Base-by-base conservation (phyloP, 2,329 filamentous ascomycete species). In the Phoma sp. region DNA sequence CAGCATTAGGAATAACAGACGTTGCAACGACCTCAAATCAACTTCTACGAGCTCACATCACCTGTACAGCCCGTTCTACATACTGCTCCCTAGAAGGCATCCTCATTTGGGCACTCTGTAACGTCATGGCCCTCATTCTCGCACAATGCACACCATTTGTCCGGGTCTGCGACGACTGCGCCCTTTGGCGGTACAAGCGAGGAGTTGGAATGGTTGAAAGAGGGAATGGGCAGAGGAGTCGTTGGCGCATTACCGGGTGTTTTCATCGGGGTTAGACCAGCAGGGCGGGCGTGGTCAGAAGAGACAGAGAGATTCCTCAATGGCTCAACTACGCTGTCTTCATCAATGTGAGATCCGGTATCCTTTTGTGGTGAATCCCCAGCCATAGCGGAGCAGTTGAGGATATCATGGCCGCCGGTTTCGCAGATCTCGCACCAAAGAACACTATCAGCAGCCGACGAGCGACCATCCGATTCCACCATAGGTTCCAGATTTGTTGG, bases 391-490 rank as follows among this genome's bases (percentile, higher is more conserved):
- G 90, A 92, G 81, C 93, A 98, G 22, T 90, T 96, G 52, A 98
- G 80, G 57, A 98, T 96, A 67, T 98, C 93, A 70, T 98, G 93
- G 13, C 93, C 93, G 41, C 86, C 83, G 30, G 90, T 90, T 78
- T 97, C 93, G 77, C 93, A 98, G 58, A 98, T 95, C 77, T 98
- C 95, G 76, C 93, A 98, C 89, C 90, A 96, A 59, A 93, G 82
- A 82, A 68, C 57, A 55, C 86, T 89, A 65, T 82, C 87, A 70
- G 92, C 90, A 35, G 89, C 90, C 11, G 71, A 74, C 4, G 72
- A 75, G 30, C 67, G 70, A 11, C 82, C 80, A 64, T 89, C 88
- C 67, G 84, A 89, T 73, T 89, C 88, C 37, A 81, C 82, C 86
- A 89, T 89, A 4, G 86, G 85, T 55, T 88, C 86, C 10, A 90